Evolutionary conservation across 768 basidiomycete species (phyloP).

Genomic region (Hypholoma fasciculare): DNA sequence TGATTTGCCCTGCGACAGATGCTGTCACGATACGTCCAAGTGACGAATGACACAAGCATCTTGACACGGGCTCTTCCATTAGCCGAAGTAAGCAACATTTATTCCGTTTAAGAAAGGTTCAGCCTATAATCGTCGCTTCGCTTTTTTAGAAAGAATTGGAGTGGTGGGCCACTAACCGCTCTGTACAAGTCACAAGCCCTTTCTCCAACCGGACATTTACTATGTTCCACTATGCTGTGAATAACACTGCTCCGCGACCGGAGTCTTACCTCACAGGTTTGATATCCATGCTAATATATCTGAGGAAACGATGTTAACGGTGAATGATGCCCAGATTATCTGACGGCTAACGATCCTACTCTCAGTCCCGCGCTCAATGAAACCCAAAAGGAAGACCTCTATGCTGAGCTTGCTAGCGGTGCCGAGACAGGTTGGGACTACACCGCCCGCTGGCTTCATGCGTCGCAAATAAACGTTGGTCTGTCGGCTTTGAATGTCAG

Average conservation of each 20-base stretch:
- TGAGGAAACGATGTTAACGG: neutral
- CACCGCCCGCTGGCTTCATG: slow-evolving; percentile 49
- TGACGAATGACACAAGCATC: slow-evolving; percentile 72
- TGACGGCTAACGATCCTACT: slow-evolving; percentile 68
- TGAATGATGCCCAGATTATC: slow-evolving; percentile 55
- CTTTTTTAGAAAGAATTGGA: slow-evolving; percentile 63
- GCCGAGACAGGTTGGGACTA: slow-evolving; percentile 81
- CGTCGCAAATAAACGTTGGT: slow-evolving; percentile 45
- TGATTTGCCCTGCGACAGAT: slow-evolving; percentile 50
- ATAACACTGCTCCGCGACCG: slow-evolving; percentile 84
- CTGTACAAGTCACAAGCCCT: slow-evolving; percentile 65
- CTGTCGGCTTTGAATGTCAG: slow-evolving; percentile 73
- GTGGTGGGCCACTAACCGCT: slow-evolving; percentile 84
- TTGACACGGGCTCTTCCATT: slow-evolving; percentile 80
- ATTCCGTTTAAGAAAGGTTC: neutral
- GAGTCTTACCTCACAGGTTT: slow-evolving; percentile 74
- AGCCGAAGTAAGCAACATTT: slow-evolving; percentile 59
- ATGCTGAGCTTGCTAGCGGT: slow-evolving; percentile 84
- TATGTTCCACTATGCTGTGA: slow-evolving; percentile 75
- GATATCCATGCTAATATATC: slow-evolving; percentile 10
- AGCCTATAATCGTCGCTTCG: neutral
- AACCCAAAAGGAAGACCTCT: slow-evolving; percentile 61
- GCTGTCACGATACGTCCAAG: slow-evolving; percentile 80
- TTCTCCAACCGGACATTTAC: slow-evolving; percentile 65
- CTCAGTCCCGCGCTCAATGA: slow-evolving; percentile 58